phyloP scores from a whole-genome alignment of 371 early-diverging fungal species.

The Dichotomocladium elegans region DNA sequence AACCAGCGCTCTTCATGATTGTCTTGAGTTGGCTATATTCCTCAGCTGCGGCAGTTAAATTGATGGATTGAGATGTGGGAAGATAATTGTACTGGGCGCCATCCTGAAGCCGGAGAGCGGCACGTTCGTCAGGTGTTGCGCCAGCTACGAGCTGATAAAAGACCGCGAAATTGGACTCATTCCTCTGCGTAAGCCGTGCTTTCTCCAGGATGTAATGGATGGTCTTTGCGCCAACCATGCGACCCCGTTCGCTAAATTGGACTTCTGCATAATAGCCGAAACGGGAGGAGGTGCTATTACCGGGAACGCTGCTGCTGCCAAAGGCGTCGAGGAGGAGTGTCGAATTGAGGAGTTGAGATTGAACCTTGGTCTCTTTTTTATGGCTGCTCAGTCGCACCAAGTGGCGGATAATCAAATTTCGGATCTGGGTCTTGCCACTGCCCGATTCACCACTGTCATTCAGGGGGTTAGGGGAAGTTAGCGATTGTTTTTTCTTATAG shows the following conservation, averaged over 20 bases:
- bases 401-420: constrained; percentile 58
- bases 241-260: constrained; percentile 78
- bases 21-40: constrained; percentile 65
- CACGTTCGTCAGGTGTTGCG: constrained; percentile 35
- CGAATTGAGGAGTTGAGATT: constrained; percentile 64
- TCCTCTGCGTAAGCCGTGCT: constrained; percentile 56
- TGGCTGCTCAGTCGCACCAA: constrained; percentile 68
- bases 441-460: constrained; percentile 75
- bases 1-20: constrained; percentile 78
- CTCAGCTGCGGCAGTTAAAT: constrained; percentile 37
- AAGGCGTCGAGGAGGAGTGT: constrained; percentile 78
- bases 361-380: constrained; percentile 74
- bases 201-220: constrained; percentile 91
- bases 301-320: constrained; percentile 75
- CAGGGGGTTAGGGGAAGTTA: constrained; percentile 12
- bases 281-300: constrained; percentile 80
- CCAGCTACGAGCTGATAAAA: constrained; percentile 82
- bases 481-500: constrained; percentile 64
- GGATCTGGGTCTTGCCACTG: constrained; percentile 78
- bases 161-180: constrained; percentile 87
- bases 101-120: constrained; percentile 19
- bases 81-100: constrained; percentile 17
- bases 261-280: constrained; percentile 90
- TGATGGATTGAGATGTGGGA: constrained; percentile 14
- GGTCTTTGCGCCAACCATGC: constrained; percentile 64